Evolutionary conservation across 306 rosid genomes (phyloP).

Genomic region (Corylus americana): DNA sequence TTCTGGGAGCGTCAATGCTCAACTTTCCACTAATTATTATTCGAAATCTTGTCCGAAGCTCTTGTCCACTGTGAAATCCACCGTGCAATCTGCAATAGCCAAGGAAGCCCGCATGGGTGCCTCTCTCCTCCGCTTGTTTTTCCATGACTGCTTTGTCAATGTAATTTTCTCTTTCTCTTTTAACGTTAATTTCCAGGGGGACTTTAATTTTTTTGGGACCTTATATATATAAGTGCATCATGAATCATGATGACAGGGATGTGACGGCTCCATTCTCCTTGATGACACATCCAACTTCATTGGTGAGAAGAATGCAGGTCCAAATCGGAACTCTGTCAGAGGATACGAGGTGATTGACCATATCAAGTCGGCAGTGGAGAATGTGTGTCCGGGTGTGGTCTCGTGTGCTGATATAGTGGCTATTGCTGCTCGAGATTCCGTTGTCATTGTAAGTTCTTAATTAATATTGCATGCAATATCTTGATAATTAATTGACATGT

Average conservation of each 20-base stretch:
- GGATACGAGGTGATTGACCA: slow-evolving; percentile 78
- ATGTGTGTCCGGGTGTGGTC: slow-evolving; percentile 66
- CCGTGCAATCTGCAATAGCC: slow-evolving; percentile 52
- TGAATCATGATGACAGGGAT: slow-evolving; percentile 49
- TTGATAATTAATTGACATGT: no score
- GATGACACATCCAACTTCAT: slow-evolving; percentile 71
- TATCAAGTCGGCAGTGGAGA: slow-evolving; percentile 71
- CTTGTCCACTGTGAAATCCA: slow-evolving; percentile 47
- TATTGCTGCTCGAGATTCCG: slow-evolving; percentile 72
- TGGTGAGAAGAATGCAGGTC: slow-evolving; percentile 77
- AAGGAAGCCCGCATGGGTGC: slow-evolving; percentile 95
- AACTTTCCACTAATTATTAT: slow-evolving; percentile 58
- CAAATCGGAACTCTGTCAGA: slow-evolving; percentile 69
- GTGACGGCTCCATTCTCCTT: slow-evolving; percentile 83
- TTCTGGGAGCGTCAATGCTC: slow-evolving; percentile 43
- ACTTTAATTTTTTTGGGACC: no score
- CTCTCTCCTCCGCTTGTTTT: slow-evolving; percentile 86
- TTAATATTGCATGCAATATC: neutral
- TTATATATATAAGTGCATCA: no score
- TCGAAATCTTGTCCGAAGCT: slow-evolving; percentile 63
- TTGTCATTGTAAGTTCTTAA: slow-evolving; percentile 38
- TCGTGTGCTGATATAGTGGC: slow-evolving; percentile 89
- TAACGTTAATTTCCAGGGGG: no score
- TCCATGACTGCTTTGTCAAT: slow-evolving; percentile 90
- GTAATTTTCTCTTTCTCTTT: slow-evolving; percentile 34